Evolutionary conservation across 805 yeast species (phyloP), one percentile per base, ranked within the genome.

Genomic region (Candida koratica): DNA sequence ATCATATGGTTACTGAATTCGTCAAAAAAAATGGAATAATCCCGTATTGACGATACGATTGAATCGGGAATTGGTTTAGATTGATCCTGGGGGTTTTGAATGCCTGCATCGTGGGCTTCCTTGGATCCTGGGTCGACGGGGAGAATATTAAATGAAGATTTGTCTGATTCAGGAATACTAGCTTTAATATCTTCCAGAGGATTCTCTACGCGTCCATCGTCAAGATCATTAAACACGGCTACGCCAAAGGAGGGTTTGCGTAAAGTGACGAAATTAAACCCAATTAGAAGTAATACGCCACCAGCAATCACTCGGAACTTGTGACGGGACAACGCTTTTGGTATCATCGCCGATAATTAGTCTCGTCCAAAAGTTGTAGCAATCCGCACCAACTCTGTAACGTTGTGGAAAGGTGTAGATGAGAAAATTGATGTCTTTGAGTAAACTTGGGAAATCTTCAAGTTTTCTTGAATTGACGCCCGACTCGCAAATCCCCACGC

Each of bases 1-100:
- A 77, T 73, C 3, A 43, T 52, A 44, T 46, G 71, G 37, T 45
- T 50, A 32, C 49, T 64, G 32, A 62, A 43, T 10, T 51, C 56
- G 15, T 56, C 47, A 35, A 72, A 61, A 41, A 67, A 61, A 1
- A 53, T 45, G 2, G 56, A 39, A 28, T 47, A 53, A 43, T 60
- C 61, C n/a, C 41, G 32, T 8, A 44, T 26, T 6, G 44, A 32
- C 7, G 28, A 11, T 4, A 28, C 11, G 2, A 30, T 13, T 7
- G 15, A 8, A 4, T 24, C 32, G 4, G 39, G 32, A 2, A 23
- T 9, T 10, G 19, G 3, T 4, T 16, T 16, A 11, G 27, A 7
- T 6, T 10, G 10, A 11, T 31, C 27, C 4, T 15, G 18, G 7
- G 6, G 6, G 10, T 31, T 15, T 15, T 31, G 20, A 17, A 20